A percentile compares a stretch with the other conserved stretches of the same genome.
phyloP scores from a whole-genome alignment of 305 asterid species.

The Rubia peregrina region DNA sequence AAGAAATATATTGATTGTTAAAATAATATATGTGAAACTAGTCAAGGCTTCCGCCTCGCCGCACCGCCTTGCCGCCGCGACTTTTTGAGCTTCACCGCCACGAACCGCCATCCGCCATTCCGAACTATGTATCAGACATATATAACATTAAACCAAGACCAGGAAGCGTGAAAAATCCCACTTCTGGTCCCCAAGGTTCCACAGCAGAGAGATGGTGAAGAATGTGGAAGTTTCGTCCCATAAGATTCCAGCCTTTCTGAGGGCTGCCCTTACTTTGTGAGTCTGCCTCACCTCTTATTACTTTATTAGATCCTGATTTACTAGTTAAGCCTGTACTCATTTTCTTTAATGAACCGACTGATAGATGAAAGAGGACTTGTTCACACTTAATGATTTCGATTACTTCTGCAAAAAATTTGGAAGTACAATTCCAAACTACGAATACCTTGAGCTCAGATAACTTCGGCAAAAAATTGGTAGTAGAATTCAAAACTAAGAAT shows the following conservation, averaged over 20 bases:
- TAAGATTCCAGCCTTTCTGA: slow-evolving; percentile 32
- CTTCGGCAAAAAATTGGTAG: slow-evolving; percentile 27
- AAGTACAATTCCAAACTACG: not conserved
- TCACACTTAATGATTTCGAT: slow-evolving; percentile 29
- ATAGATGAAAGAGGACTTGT: slow-evolving; percentile 49
- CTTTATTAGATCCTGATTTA: not conserved
- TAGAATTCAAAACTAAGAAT: not conserved
- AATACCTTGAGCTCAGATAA: not conserved
- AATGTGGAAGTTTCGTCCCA: slow-evolving; percentile 40
- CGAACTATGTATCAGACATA: slow-evolving; percentile 31
- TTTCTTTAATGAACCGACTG: not conserved
- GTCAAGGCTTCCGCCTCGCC: no score
- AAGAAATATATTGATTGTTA: no score
- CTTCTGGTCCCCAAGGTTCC: slow-evolving; percentile 58
- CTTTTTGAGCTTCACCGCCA: no score
- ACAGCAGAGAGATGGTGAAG: slow-evolving; percentile 37
- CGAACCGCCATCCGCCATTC: no score
- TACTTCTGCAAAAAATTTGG: slow-evolving; percentile 28
- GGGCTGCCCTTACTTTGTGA: slow-evolving; percentile 47
- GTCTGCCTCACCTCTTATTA: slow-evolving; percentile 14
- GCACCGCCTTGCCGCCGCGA: no score
- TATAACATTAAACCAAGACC: slow-evolving; percentile 23
- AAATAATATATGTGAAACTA: no score
- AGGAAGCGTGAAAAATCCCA: no score
- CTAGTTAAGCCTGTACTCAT: not conserved